Base-by-base conservation (phyloP, 768 basidiomycete genomes). In the Lactifluus echinatus region DNA sequence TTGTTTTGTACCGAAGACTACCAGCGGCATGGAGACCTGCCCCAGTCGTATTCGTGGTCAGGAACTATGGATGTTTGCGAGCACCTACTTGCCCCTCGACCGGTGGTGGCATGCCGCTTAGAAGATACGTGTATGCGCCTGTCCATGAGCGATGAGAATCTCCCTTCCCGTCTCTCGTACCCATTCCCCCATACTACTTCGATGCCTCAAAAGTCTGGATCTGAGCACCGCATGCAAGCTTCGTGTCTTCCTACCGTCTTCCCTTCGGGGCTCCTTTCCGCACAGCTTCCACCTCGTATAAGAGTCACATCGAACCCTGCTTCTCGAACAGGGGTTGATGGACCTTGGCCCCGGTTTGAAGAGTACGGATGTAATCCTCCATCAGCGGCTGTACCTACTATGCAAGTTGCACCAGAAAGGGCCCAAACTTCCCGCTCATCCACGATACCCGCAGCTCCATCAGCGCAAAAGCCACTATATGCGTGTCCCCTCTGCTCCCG, bases 401-500 rank as follows among this genome's bases (percentile, higher is more conserved):
- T 43, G 15, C 56, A 39, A 8, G 50, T 51, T 26, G 24, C 6
- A 21, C 19, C 29, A 21, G 45, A 46, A 29, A 31, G 56, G 2
- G 17, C 36, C n/a, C 55, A 40, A 36, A 26, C 44, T 19, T 49
- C n/a, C 26, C 44, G 28, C 29, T 21, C 15, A 33, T 54, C 42
- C 44, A 4, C 24, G 2, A 17, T 34, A 4, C 19, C 29, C 17
- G 19, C 33, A 12, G 11, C 26, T 10, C 24, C 26, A 10, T 56
- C 49, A 12, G 44, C 28, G 8, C 52, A 37, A 29, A 53, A 28
- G 15, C 28, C 48, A 21, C 15, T 56, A 36, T 56, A 55, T 61
- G 42, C 59, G 11, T 63, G 61, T 29, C 61, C 52, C 24, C 61
- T 53, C 26, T 63, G 61, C 40, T 44, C 48, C 43, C 34, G 61